Percentiles rank a stretch among this genome's conserved stretches.
Evolutionary conservation across 805 yeast species (phyloP).

Genomic region (Blastobotrys peoriensis): DNA sequence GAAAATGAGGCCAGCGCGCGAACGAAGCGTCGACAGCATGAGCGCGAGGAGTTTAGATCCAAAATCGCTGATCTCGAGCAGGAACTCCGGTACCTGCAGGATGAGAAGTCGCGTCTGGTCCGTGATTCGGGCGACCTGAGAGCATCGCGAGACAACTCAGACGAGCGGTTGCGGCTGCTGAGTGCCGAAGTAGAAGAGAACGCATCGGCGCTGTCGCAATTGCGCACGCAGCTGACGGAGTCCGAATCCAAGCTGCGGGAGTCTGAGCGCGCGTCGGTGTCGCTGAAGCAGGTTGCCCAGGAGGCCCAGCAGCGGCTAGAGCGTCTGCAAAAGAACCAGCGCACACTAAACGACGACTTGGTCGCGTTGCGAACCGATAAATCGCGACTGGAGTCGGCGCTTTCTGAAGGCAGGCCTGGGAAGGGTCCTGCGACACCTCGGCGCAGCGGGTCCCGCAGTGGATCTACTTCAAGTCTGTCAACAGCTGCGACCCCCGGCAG

Average conservation of each 20-base stretch:
- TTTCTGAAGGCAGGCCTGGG: conserved; percentile 4
- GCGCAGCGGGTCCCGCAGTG: conserved; percentile 5
- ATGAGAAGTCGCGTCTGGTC: conserved; percentile 29
- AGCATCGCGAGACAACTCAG: conserved; percentile 22
- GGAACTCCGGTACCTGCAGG: conserved; percentile 28
- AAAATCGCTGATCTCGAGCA: conserved; percentile 38
- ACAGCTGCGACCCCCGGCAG: neutral
- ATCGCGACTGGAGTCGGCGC: conserved; percentile 12
- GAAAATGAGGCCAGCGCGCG: conserved; percentile 48
- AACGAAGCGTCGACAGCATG: conserved; percentile 55
- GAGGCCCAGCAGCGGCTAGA: conserved; percentile 33
- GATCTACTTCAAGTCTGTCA: conserved; percentile 7
- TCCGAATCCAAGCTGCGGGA: conserved; percentile 27
- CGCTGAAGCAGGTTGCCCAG: conserved; percentile 30
- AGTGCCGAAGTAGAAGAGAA: conserved; percentile 28
- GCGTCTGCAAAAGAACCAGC: conserved; percentile 30
- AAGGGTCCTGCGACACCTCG: conserved; percentile 10
- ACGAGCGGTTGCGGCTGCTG: conserved; percentile 18
- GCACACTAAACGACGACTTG: conserved; percentile 29
- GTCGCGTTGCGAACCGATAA: conserved; percentile 25
- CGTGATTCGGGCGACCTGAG: conserved; percentile 20
- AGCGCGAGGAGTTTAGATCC: conserved; percentile 54
- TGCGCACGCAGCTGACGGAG: conserved; percentile 20
- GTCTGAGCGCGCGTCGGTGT: conserved; percentile 26
- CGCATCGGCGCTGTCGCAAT: conserved; percentile 14